Percentiles rank a stretch among this genome's conserved stretches.
These are phyloP conservation scores for Venturia nashicola DNA, from an alignment of 2,329 filamentous ascomycete species.

Conservation along the genomic window DNA sequence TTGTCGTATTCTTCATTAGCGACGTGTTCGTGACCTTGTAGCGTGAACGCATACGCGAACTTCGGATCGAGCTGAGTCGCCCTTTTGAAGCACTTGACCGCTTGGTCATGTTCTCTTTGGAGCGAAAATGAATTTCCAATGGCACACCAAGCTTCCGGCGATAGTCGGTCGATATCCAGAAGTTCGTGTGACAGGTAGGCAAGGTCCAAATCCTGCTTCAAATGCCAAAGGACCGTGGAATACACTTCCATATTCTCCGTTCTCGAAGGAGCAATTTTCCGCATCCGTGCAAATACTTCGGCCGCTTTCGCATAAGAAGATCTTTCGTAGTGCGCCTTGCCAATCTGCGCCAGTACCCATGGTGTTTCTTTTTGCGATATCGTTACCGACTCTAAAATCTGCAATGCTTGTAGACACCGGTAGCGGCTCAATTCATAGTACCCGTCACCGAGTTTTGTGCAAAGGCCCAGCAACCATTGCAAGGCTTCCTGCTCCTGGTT, in stretches of 20 bases:
- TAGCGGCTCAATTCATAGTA: constrained; percentile 71
- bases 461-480: constrained; percentile 63
- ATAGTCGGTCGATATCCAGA: constrained; percentile 74
- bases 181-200: constrained; percentile 87
- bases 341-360: constrained; percentile 86
- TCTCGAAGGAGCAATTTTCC: constrained; percentile 66
- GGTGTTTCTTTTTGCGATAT: constrained; percentile 73
- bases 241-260: constrained; percentile 96
- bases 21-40: constrained; percentile 93
- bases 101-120: constrained; percentile 85
- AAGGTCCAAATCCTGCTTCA: constrained; percentile 83
- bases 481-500: constrained; percentile 56
- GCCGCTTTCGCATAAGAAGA: constrained; percentile 77
- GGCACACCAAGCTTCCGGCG: constrained; percentile 91
- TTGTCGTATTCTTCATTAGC: constrained; percentile 97
- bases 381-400: constrained; percentile 59
- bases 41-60: constrained; percentile 90
- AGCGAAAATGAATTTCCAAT: constrained; percentile 92
- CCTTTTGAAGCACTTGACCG: constrained; percentile 84
- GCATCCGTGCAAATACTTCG: constrained; percentile 69
- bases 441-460: constrained; percentile 69
- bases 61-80: constrained; percentile 81
- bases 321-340: constrained; percentile 83
- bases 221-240: constrained; percentile 96
- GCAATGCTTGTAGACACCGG: constrained; percentile 64